Evolutionary conservation across 179 eudicot genomes (phyloP), one percentile per base, ranked within the genome.

Genomic region (Drosera spatulata): DNA sequence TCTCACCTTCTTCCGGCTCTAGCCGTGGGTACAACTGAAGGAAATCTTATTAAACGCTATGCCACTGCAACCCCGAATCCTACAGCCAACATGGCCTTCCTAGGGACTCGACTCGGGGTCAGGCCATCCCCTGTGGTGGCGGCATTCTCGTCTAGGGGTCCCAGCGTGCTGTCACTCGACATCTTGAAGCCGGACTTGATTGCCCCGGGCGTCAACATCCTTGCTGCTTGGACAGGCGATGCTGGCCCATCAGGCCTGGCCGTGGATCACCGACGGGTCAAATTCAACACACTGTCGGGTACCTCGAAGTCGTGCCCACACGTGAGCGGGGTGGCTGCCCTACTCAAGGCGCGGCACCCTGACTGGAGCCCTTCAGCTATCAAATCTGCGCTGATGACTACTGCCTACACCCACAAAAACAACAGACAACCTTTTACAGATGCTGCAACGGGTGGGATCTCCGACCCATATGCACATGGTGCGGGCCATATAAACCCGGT

Each of bases 301-400:
- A 90, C 97, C 1, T 87, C 96, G 1, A 90, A 87, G 97, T 87
- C 97, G 1, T 87, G 95, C 64, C 97, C 97, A 22, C 33, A 22
- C 33, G 33, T 22, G 33, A 22, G 33, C 33, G n/a, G n/a, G n/a
- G n/a, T n/a, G n/a, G 6, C 90, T 0, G 93, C 96, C 10, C 55
- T 90, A 69, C 73, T 90, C 64, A 85, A 85, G 66, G 78, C 90
- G 2, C 64, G 77, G 46, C 96, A 85, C 60, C 96, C 96, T 0
- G 84, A 77, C 2, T 90, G 94, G 96, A 85, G 94, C 47, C 94
- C 97, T 0, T 84, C 97, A 0, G 82, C 85, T 2, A 75, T 87
- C 9, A 87, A 87, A 71, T 87, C 97, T 2, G 94, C 97, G 14
- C 61, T 90, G 8, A 90, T 90, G 97, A 90, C 97, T 1, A 90